Evolutionary conservation across 768 basidiomycete species (phyloP), one percentile per base, ranked within the genome.

Genomic region (Lentinula detonsa): DNA sequence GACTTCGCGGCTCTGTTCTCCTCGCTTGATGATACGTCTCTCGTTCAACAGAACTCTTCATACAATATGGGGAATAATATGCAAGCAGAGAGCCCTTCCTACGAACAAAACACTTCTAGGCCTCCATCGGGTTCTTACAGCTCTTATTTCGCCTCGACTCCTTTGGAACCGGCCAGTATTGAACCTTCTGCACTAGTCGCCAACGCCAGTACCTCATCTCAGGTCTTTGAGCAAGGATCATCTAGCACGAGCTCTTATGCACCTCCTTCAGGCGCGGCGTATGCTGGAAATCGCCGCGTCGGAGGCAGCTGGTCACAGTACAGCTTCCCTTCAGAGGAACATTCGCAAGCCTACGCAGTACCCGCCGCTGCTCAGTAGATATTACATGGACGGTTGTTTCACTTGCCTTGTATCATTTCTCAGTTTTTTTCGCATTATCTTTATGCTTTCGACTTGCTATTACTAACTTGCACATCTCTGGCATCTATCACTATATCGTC

Each of bases 181-280:
- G 45, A 21, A 34, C 57, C 48, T 35, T 57, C 56, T 21, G 23
- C 33, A 40, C 23, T 56, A 31, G 53, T 50, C 18, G 37, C 18
- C 18, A 42, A n/a, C 23, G 58, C 57, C 18, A 45, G 37, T n/a
- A 42, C 31, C 23, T 49, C 37, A 18, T 28, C 57, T 46, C 55
- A 16, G 28, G 62, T 57, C 34, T 55, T 64, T 11, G 61, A 63
- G 23, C 62, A 61, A 34, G 61, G 18, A 13, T 11, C 21, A 7
- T 66, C 62, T 5, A 59, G 63, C 7, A 46, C 63, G 18, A 62
- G 60, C 6, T 62, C 75, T 2, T 87, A 86, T 63, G 69, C 75
- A 0, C 85, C 86, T 5, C 85, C 86, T 13, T 62, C 83, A 11
- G 86, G 84, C 53, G 85, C 85, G 21, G 67, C 72, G 3, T 65